Evolutionary conservation across 1,139 yeast genomes (phyloP), one percentile per base, ranked within the genome.

Genomic region (Geotrichum histeridarum): DNA sequence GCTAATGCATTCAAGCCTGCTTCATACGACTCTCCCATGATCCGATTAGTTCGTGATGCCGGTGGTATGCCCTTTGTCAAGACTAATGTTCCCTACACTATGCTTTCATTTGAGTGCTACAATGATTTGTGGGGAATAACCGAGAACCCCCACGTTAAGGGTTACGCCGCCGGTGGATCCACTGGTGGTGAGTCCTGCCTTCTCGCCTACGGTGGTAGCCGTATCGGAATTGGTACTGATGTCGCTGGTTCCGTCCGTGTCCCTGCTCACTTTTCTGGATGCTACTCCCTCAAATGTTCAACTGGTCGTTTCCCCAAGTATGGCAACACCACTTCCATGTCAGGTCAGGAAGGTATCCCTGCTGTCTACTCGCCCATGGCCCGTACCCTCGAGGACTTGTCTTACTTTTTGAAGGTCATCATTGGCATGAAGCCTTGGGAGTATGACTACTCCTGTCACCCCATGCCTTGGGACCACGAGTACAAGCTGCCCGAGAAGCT

Each of bases 371-470:
- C 84, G 1, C 86, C 86, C 27, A 72, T 81, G 74, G 73, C 82
- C 33, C 67, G 83, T 59, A 70, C 81, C 8, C 68, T 88, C 33
- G 81, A 77, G 11, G 95, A 87, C 65, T 70, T 88, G 60, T 79
- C 80, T 33, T 79, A 78, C 59, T 80, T 85, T 70, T 77, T 84
- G 74, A 79, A 79, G 61, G 66, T 75, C 18, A 73, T 79, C 58
- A 73, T 83, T 54, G 79, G 77, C 59, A 73, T 75, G 61, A 73
- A 83, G 66, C 91, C 93, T 18, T 85, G 91, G 90, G 72, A 76
- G 47, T 70, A 70, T 49, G 94, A 86, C 68, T 78, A 79, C 57
- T 72, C 76, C 54, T 70, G 75, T 51, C 68, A 80, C 50, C 82
- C 80, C 53, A 64, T 82, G 58, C 85, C 84, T 22, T 86, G 93